A percentile compares a stretch with the other conserved stretches of the same genome.
These are phyloP conservation scores for Podospora pseudopauciseta DNA, from an alignment of 495 filamentous ascomycete species.

Conservation along the genomic window DNA sequence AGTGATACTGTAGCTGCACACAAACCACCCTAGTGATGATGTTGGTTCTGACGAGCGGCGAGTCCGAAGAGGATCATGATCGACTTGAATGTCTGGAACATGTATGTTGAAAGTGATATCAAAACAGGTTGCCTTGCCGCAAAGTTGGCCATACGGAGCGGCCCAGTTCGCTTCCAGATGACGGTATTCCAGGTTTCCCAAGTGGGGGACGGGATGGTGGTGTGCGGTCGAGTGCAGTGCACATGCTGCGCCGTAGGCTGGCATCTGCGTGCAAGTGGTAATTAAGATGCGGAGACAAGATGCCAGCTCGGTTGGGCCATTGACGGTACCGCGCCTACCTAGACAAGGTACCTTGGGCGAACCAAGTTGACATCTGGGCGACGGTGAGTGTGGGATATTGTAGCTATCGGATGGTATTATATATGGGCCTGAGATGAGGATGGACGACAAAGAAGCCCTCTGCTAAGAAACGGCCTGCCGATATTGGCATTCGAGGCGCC, in stretches of 20 bases:
- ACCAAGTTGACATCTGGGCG: neutral
- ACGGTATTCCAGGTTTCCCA: neutral
- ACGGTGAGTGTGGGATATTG: neutral
- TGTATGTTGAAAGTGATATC: neutral
- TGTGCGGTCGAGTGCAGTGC: no score
- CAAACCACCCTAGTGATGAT: neutral
- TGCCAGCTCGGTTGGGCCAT: neutral
- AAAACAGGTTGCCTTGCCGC: neutral
- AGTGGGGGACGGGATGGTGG: neutral
- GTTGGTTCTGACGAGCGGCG: neutral
- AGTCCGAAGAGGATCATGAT: neutral
- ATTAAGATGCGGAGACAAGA: neutral
- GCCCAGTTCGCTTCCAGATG: neutral
- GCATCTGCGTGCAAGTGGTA: neutral
- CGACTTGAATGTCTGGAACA: neutral
- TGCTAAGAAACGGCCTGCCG: conserved; percentile 4
- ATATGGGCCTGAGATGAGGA: neutral
- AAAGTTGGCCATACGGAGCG: conserved; percentile 1
- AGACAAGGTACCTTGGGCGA: no score
- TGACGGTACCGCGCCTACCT: neutral
- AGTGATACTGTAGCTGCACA: neutral
- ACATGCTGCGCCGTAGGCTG: no score
- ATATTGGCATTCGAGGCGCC: neutral
- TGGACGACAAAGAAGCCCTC: neutral
- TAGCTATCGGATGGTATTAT: neutral